Percentiles rank a stretch among this genome's conserved stretches.
Evolutionary conservation across 2,329 filamentous ascomycete species (phyloP).

Genomic region (Talaromyces sp.): DNA sequence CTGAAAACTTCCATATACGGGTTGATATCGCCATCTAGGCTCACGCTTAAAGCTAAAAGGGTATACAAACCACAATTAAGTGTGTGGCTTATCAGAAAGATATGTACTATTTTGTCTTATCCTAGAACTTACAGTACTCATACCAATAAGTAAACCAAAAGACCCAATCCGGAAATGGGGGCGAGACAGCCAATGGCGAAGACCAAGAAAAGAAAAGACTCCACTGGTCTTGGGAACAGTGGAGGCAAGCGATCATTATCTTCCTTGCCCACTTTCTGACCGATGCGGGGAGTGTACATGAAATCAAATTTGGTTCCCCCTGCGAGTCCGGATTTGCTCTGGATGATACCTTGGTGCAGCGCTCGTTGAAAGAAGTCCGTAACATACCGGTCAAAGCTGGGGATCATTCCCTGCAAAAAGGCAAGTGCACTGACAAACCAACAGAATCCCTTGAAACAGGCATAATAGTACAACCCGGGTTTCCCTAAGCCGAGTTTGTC

Average conservation of each 20-base stretch:
- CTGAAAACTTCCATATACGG: no score
- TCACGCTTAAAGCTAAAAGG: no score
- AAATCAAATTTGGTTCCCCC: constrained; percentile 26
- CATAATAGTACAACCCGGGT: constrained; percentile 19
- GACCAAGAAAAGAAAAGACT: not conserved
- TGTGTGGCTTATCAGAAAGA: no score
- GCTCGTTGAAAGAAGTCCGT: constrained; percentile 13
- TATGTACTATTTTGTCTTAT: no score
- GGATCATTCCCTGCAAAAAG: constrained; percentile 19
- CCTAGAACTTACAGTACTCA: no score
- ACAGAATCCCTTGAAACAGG: constrained; percentile 16
- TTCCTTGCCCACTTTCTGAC: constrained; percentile 1
- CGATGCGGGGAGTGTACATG: constrained; percentile 23
- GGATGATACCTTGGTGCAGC: constrained; percentile 24
- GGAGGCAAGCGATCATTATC: not conserved
- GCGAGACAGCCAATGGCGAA: no score
- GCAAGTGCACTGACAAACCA: constrained; percentile 25
- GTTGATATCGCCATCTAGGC: no score
- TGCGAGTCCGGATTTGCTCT: constrained; percentile 20
- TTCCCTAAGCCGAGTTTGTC: constrained; percentile 28
- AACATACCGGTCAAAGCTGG: constrained; percentile 18
- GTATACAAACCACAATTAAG: no score
- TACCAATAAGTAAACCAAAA: not conserved
- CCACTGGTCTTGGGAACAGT: not conserved
- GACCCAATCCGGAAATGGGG: not conserved